phyloP scores from a whole-genome alignment of 2,329 filamentous ascomycete species.

The Cladosporium austrohemisphaericum region DNA sequence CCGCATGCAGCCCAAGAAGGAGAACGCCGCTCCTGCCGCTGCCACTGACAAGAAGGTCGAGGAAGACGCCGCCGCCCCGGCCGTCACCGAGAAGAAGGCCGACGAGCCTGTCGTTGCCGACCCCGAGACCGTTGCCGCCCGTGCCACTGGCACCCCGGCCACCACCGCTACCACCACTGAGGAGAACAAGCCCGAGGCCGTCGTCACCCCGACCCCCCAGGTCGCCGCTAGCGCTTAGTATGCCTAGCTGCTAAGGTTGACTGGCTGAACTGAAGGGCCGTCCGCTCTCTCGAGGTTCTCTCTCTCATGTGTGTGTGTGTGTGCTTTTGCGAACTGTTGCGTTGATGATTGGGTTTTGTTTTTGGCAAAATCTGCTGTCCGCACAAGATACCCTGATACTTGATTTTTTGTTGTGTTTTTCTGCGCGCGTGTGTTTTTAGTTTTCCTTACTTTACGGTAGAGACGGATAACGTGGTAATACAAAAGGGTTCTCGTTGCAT shows the following conservation, averaged over 20 bases:
- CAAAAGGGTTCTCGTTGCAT: neutral
- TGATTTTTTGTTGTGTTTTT: slow-evolving; percentile 4
- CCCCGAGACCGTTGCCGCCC: slow-evolving; percentile 20
- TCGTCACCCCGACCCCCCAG: slow-evolving; percentile 3
- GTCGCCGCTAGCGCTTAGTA: slow-evolving; percentile 16
- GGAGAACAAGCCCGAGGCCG: slow-evolving; percentile 17
- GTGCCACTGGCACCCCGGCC: slow-evolving; percentile 15
- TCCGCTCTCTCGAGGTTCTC: slow-evolving; percentile 10
- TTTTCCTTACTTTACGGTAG: slow-evolving; percentile 7
- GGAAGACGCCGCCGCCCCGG: slow-evolving; percentile 12
- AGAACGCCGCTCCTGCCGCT: slow-evolving; percentile 21
- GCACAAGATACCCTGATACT: slow-evolving; percentile 16
- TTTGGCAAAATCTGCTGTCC: slow-evolving; percentile 8
- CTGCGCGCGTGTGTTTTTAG: neutral
- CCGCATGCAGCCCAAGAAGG: slow-evolving; percentile 32
- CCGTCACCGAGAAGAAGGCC: slow-evolving; percentile 17
- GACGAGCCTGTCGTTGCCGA: slow-evolving; percentile 24
- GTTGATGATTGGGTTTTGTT: slow-evolving; percentile 1
- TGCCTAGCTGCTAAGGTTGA: neutral
- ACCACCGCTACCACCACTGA: slow-evolving; percentile 13
- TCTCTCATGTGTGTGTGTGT: neutral
- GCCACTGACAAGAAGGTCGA: slow-evolving; percentile 22
- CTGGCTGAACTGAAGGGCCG: neutral
- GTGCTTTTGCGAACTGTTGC: no score
- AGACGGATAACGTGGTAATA: slow-evolving; percentile 15